A percentile compares a stretch with the other conserved stretches of the same genome.
Evolutionary conservation across 2,329 filamentous ascomycete genomes (phyloP).

Genomic region (Diatrype stigma): DNA sequence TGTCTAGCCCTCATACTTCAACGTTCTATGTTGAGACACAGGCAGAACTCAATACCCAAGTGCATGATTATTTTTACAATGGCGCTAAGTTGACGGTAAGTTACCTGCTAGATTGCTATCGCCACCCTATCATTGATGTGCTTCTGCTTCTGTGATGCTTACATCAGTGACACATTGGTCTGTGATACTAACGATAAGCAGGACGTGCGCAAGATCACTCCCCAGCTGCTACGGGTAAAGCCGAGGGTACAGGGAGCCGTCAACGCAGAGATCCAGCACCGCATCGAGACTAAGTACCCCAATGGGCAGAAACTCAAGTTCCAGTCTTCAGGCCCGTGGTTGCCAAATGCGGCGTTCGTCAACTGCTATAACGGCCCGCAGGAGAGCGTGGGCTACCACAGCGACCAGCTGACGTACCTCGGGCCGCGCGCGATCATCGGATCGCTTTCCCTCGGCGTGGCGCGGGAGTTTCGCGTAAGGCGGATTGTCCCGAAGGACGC

Average conservation of each 20-base stretch:
- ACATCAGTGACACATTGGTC: background rate
- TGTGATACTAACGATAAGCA: constrained; percentile 19
- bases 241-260: constrained; percentile 68
- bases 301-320: constrained; percentile 68
- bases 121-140: background rate
- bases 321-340: constrained; percentile 71
- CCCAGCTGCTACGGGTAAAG: constrained; percentile 68
- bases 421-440: constrained; percentile 87
- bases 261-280: constrained; percentile 68
- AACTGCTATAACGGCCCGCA: constrained; percentile 85
- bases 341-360: constrained; percentile 85
- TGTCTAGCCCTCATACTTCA: constrained; percentile 78
- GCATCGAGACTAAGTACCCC: constrained; percentile 67
- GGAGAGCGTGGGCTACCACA: constrained; percentile 87
- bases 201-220: constrained; percentile 74
- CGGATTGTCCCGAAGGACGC: constrained; percentile 62
- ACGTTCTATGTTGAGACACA: constrained; percentile 77
- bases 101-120: constrained; percentile 2
- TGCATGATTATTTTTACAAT: constrained; percentile 81
- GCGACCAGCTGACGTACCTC: constrained; percentile 88
- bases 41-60: constrained; percentile 65
- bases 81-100: constrained; percentile 64
- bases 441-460: constrained; percentile 83
- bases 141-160: background rate
- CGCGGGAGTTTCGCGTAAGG: constrained; percentile 88